phyloP scores from a whole-genome alignment of 1,139 yeast species.

The Hanseniaspora sp. region DNA sequence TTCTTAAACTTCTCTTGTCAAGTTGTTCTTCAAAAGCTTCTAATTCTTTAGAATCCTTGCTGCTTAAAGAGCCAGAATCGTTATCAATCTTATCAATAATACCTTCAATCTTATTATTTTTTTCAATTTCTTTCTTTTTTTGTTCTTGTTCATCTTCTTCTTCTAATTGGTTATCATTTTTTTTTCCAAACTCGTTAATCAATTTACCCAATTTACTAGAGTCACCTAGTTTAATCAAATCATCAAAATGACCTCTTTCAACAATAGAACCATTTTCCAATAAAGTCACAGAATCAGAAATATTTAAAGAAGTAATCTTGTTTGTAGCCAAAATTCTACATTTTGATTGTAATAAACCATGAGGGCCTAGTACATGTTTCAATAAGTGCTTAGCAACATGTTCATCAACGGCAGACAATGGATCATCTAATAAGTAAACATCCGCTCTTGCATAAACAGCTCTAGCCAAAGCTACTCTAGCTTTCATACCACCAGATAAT shows the following conservation, averaged over 20 bases:
- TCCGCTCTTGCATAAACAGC: slow-evolving; percentile 95
- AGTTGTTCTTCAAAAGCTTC: slow-evolving; percentile 21
- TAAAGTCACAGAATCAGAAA: slow-evolving; percentile 65
- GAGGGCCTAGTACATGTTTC: slow-evolving; percentile 66
- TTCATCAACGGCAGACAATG: slow-evolving; percentile 91
- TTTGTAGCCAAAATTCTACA: slow-evolving; percentile 81
- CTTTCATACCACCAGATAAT: slow-evolving; percentile 94
- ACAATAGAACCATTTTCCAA: slow-evolving; percentile 63
- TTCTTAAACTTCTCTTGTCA: slow-evolving; percentile 42
- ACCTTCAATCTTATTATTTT: slow-evolving; percentile 20
- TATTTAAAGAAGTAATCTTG: slow-evolving; percentile 69
- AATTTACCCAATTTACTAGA: slow-evolving; percentile 47
- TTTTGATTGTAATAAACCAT: slow-evolving; percentile 66
- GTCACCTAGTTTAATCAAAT: slow-evolving; percentile 30
- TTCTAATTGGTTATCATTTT: slow-evolving; percentile 26
- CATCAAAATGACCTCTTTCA: slow-evolving; percentile 51
- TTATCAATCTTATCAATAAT: background rate
- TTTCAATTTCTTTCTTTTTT: slow-evolving; percentile 25
- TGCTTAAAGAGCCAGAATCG: background rate
- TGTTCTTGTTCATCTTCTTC: slow-evolving; percentile 26
- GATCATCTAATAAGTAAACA: slow-evolving; percentile 78
- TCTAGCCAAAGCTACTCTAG: slow-evolving; percentile 82
- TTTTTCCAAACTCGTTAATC: slow-evolving; percentile 65
- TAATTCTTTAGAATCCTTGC: slow-evolving; percentile 4
- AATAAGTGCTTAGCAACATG: slow-evolving; percentile 83